These are phyloP conservation scores for Aspergillus sp. DNA, from an alignment of 2,329 filamentous ascomycete species.

Conservation along the genomic window DNA sequence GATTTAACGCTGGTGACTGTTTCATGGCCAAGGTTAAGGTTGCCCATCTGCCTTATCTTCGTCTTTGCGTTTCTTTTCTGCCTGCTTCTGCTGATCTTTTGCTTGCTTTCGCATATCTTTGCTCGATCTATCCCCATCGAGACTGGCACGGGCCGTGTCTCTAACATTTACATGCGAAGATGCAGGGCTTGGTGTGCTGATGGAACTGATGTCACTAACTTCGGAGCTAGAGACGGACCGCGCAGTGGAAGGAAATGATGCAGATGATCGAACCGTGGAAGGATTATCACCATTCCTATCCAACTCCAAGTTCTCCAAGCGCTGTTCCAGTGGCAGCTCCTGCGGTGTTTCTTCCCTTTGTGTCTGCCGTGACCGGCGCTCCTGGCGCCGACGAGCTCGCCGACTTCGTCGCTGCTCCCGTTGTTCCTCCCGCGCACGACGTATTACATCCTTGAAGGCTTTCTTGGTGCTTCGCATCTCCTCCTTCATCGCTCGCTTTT, in stretches of 20 bases:
- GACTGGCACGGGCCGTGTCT: not conserved
- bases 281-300: slow-evolving; percentile 8
- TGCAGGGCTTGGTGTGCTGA: slow-evolving; percentile 13
- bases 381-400: slow-evolving; percentile 18
- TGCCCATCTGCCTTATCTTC: slow-evolving; percentile 5
- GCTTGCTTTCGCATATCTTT: slow-evolving; percentile 6
- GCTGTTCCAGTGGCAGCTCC: slow-evolving; percentile 14
- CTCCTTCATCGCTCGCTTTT: slow-evolving; percentile 29
- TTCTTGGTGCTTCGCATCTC: slow-evolving; percentile 33
- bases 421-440: slow-evolving; percentile 32
- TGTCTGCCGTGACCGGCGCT: slow-evolving; percentile 8
- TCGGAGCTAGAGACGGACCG: slow-evolving; percentile 9
- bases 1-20: too few relatives aligned
- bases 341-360: slow-evolving; percentile 3
- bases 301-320: slow-evolving; percentile 15
- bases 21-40: not conserved
- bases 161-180: slow-evolving; percentile 6
- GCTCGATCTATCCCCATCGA: not conserved
- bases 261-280: slow-evolving; percentile 7
- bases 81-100: slow-evolving; percentile 5
- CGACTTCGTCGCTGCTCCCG: slow-evolving; percentile 21
- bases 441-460: slow-evolving; percentile 31
- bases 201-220: slow-evolving; percentile 14
- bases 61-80: slow-evolving; percentile 2
- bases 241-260: slow-evolving; percentile 4